Percentiles rank a stretch among this genome's conserved stretches.
Evolutionary conservation across 2,329 filamentous ascomycete species (phyloP).

Genomic region (Apiospora hydei): DNA sequence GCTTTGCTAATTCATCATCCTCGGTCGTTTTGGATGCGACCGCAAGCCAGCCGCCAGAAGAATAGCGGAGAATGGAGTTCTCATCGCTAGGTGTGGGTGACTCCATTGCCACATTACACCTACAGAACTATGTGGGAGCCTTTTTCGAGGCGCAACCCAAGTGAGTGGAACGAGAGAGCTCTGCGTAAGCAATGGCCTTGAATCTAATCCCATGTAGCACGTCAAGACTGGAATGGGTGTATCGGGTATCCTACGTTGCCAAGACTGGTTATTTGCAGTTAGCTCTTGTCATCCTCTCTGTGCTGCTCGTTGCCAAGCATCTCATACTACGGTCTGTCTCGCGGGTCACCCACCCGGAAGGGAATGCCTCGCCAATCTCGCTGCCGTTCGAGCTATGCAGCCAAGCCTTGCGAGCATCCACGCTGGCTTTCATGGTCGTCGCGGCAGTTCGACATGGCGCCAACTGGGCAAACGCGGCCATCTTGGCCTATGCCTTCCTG

Average conservation of each 20-base stretch:
- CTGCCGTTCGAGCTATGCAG: constrained; percentile 52
- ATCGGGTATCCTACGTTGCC: constrained; percentile 47
- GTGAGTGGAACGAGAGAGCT: background rate
- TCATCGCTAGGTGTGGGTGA: constrained; percentile 2
- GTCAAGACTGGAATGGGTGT: constrained; percentile 46
- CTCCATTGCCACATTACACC: background rate
- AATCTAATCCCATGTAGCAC: background rate
- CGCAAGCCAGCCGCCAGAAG: background rate
- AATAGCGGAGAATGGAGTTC: background rate
- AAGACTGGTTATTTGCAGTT: constrained; percentile 51
- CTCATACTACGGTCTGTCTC: constrained; percentile 43
- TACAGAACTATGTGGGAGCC: background rate
- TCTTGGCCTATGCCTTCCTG: constrained; percentile 50
- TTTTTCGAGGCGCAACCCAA: background rate
- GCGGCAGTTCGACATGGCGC: constrained; percentile 44
- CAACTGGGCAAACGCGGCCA: constrained; percentile 47
- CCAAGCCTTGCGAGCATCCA: constrained; percentile 48
- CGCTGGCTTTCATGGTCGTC: constrained; percentile 49
- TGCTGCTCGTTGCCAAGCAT: constrained; percentile 44
- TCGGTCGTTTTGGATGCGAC: background rate
- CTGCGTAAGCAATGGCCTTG: background rate
- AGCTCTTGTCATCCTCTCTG: constrained; percentile 46
- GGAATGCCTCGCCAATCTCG: constrained; percentile 48
- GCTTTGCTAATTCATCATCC: background rate
- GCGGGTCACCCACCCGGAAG: constrained; percentile 37